phyloP scores from a whole-genome alignment of 1,284 basidiomycete genomes.

The Ganoderma lucidum region DNA sequence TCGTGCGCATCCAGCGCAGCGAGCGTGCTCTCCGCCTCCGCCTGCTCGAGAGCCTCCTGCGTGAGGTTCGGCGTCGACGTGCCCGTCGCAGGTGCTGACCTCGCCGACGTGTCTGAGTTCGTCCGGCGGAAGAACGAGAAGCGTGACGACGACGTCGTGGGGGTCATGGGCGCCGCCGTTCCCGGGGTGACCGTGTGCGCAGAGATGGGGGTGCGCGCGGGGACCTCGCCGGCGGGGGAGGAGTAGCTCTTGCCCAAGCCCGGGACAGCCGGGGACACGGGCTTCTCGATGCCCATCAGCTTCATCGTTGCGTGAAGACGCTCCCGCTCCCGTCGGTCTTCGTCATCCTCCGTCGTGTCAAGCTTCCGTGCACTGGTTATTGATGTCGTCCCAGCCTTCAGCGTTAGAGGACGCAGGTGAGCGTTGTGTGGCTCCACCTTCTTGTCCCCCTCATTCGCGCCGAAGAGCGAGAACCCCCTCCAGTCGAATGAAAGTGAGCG shows the following conservation, averaged over 20 bases:
- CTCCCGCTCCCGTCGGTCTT: slow-evolving; percentile 86
- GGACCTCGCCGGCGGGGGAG: slow-evolving; percentile 43
- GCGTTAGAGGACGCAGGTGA: slow-evolving; percentile 74
- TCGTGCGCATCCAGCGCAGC: slow-evolving; percentile 81
- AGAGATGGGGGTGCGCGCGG: slow-evolving; percentile 37
- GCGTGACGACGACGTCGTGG: slow-evolving; percentile 47
- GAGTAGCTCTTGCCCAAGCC: slow-evolving; percentile 54
- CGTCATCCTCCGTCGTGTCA: slow-evolving; percentile 86
- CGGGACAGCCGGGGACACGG: slow-evolving; percentile 48
- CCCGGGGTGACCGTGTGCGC: slow-evolving; percentile 44
- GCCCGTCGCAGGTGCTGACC: slow-evolving; percentile 51
- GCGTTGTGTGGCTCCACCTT: slow-evolving; percentile 43
- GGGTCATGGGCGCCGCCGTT: slow-evolving; percentile 34
- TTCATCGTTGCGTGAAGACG: slow-evolving; percentile 89
- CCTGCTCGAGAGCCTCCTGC: slow-evolving; percentile 76
- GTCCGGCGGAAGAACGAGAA: slow-evolving; percentile 76
- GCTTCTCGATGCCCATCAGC: slow-evolving; percentile 86
- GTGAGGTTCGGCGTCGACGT: slow-evolving; percentile 60
- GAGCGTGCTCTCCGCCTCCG: slow-evolving; percentile 75
- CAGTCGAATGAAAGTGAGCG: slow-evolving; percentile 85
- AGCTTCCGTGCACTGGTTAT: slow-evolving; percentile 74
- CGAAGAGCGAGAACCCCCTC: slow-evolving; percentile 77
- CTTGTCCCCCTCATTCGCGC: slow-evolving; percentile 63
- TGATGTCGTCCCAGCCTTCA: slow-evolving; percentile 66
- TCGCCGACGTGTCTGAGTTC: slow-evolving; percentile 55